A percentile compares a stretch with the other conserved stretches of the same genome.
Evolutionary conservation across 1,284 basidiomycete species (phyloP).

Genomic region (Papiliotrema fonsecae): DNA sequence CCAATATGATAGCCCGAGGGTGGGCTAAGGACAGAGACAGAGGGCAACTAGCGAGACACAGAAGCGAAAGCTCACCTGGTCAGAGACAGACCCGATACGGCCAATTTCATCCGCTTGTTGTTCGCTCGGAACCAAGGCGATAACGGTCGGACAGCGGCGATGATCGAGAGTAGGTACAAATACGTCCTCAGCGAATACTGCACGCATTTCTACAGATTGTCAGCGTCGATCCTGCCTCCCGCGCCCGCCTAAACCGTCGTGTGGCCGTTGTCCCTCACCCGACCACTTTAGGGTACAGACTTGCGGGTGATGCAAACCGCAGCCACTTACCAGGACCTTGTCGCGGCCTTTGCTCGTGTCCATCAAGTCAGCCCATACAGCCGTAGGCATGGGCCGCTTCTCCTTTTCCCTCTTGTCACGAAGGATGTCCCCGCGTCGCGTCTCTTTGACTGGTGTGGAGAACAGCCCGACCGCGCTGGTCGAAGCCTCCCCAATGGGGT

Average conservation of each 20-base stretch:
- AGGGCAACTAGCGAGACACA: neutral
- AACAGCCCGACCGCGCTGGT: too few relatives aligned
- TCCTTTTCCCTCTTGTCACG: neutral
- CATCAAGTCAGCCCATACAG: constrained; percentile 34
- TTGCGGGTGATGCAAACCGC: too few relatives aligned
- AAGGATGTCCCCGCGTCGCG: neutral
- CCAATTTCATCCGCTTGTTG: constrained; percentile 27
- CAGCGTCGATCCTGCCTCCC: too few relatives aligned
- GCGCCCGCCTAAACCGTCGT: too few relatives aligned
- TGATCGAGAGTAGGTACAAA: constrained; percentile 37
- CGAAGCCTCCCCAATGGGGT: too few relatives aligned
- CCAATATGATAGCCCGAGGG: too few relatives aligned
- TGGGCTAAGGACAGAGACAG: too few relatives aligned
- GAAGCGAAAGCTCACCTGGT: constrained; percentile 22
- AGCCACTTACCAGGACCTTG: constrained; percentile 42
- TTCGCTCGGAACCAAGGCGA: constrained; percentile 33
- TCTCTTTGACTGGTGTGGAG: neutral
- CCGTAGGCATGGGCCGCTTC: constrained; percentile 17
- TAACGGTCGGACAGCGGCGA: constrained; percentile 32
- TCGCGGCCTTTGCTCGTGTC: constrained; percentile 42
- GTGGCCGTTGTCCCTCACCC: too few relatives aligned
- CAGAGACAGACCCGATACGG: constrained; percentile 31
- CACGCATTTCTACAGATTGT: constrained; percentile 38
- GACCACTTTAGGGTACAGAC: too few relatives aligned
- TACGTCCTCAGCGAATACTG: constrained; percentile 43